phyloP scores from a whole-genome alignment of 306 rosid genomes.

The Castanea crenata region DNA sequence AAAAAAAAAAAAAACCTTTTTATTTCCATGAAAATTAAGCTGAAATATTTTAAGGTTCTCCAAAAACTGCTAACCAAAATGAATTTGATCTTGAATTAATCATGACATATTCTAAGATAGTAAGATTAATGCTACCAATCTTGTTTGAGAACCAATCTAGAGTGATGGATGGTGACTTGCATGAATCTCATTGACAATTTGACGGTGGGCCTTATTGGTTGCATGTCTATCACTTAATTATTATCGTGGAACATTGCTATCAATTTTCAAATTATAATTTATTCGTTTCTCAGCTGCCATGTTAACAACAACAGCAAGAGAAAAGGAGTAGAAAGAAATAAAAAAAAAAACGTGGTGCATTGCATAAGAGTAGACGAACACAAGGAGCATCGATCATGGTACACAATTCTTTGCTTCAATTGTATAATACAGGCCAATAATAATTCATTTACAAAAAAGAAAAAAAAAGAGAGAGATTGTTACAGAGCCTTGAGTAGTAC shows the following conservation, averaged over 20 bases:
- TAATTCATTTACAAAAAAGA: neutral
- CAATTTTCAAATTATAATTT: neutral
- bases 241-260: neutral
- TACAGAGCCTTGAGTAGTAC: too few species aligned
- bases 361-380: slow-evolving; percentile 5
- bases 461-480: neutral
- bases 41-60: neutral
- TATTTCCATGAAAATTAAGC: neutral
- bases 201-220: neutral
- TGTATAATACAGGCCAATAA: slow-evolving; percentile 12
- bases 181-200: neutral
- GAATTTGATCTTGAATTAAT: neutral
- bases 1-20: too few species aligned
- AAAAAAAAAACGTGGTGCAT: slow-evolving; percentile 41
- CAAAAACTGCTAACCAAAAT: neutral
- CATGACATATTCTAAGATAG: neutral
- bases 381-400: neutral
- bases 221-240: neutral
- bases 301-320: neutral
- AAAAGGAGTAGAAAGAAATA: neutral
- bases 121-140: neutral
- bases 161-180: neutral
- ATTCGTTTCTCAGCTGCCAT: neutral
- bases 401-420: neutral
- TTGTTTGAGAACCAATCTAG: neutral